Evolutionary conservation across 352 stramenopile genomes (phyloP), one percentile per base, ranked within the genome.

Genomic region (Phytophthora pisi): DNA sequence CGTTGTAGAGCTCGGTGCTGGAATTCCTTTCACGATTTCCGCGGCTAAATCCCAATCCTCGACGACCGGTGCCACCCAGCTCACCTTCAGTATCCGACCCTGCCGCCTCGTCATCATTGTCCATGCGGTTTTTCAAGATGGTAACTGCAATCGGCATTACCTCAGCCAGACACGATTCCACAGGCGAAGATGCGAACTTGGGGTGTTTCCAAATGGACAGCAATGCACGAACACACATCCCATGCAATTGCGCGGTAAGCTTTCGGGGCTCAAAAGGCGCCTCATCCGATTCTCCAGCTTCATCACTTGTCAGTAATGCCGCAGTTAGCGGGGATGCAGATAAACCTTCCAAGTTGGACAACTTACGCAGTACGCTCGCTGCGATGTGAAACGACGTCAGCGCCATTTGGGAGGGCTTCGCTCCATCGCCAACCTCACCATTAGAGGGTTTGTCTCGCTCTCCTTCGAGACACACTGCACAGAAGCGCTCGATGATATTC

Each of bases 91-190:
- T 67, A 47, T 79, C 73, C 1, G 55, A 68, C 23, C 57, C 56
- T 20, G 52, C 36, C 28, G 46, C 38, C 31, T 72, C 57, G 59
- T 85, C 73, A 3, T 72, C 68, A 23, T 64, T 74, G 56, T 91
- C 81, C 42, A 93, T 71, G 7, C 87, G 86, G 57, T 91, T 90
- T 45, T 92, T 93, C 42, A 96, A 57, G 45, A 96, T 72, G 0
- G 83, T 92, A 11, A 92, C 80, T 1, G 84, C 78, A 42, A 92
- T 77, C 26, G 84, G 82, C 45, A 96, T 74, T 20, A 96, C 66
- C 23, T 91, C 79, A 16, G 72, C 66, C 42, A 91, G 70, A 60
- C 69, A 92, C 15, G 72, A 82, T 16, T 90, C 75, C 18, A 87
- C 68, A 28, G 76, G 74, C 2, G 75, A 74, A 15, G 58, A 57